A percentile compares a stretch with the other conserved stretches of the same genome.
phyloP scores from a whole-genome alignment of 2,329 filamentous ascomycete genomes.

The Ophiosphaerella korrae region DNA sequence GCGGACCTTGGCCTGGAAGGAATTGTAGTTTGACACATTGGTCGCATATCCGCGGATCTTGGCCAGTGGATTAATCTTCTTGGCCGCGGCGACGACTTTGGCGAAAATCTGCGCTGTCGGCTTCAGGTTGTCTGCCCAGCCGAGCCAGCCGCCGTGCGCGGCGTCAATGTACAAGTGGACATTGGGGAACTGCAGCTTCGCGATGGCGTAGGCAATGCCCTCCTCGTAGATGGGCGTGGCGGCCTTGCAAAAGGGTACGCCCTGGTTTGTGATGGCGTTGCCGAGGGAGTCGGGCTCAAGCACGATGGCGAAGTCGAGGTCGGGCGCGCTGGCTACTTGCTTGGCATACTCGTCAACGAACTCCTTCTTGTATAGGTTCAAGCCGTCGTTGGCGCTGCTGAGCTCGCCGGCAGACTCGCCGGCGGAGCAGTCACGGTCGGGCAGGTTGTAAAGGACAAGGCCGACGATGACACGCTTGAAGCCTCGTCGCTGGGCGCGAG shows the following conservation, averaged over 20 bases:
- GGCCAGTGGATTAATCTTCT: constrained; percentile 24
- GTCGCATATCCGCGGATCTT: constrained; percentile 35
- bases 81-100: constrained; percentile 28
- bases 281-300: constrained; percentile 35
- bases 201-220: constrained; percentile 36
- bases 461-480: constrained; percentile 29
- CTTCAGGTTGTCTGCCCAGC: constrained; percentile 36
- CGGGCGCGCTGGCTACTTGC: constrained; percentile 26
- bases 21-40: constrained; percentile 38
- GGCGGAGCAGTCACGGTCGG: constrained; percentile 87
- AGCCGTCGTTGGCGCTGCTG: constrained; percentile 62
- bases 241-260: constrained; percentile 24
- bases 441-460: constrained; percentile 83
- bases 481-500: constrained; percentile 24
- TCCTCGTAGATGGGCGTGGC: constrained; percentile 35
- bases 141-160: constrained; percentile 38
- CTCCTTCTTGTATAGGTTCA: constrained; percentile 33
- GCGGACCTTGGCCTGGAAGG: constrained; percentile 28
- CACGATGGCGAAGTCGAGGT: constrained; percentile 37
- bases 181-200: constrained; percentile 35
- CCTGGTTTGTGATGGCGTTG: constrained; percentile 37
- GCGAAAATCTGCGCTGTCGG: constrained; percentile 32
- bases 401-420: constrained; percentile 81
- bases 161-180: constrained; percentile 37
- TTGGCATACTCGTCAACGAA: constrained; percentile 36